Percentiles rank a stretch among this genome's conserved stretches.
These are phyloP conservation scores for Cordyceps pruinosa DNA, from an alignment of 2,329 filamentous ascomycete species.

Conservation along the genomic window DNA sequence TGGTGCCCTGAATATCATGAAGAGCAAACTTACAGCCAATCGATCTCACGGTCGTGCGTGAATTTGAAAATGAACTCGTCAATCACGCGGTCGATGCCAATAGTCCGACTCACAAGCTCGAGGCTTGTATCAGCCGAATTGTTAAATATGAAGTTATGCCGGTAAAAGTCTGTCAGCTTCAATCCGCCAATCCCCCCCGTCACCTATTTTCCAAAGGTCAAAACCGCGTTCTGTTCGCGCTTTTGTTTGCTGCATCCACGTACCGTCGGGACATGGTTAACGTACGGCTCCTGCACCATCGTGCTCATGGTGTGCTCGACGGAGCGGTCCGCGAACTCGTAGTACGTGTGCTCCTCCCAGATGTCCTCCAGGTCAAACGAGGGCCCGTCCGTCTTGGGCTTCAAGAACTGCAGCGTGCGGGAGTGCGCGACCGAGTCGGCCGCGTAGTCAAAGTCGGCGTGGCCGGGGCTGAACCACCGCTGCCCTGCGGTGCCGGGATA, in stretches of 20 bases:
- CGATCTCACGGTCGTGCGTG: slow-evolving; percentile 52
- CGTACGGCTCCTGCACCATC: slow-evolving; percentile 68
- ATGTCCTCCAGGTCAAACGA: slow-evolving; percentile 67
- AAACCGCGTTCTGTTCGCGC: neutral
- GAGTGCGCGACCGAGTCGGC: slow-evolving; percentile 49
- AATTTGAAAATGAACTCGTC: slow-evolving; percentile 61
- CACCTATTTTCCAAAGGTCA: slow-evolving; percentile 26
- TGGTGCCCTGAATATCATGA: too few species aligned
- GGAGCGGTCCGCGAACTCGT: slow-evolving; percentile 60
- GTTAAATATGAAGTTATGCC: slow-evolving; percentile 61
- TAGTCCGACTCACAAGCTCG: slow-evolving; percentile 39
- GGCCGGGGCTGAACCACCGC: neutral
- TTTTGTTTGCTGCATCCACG: slow-evolving; percentile 18
- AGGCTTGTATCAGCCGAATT: slow-evolving; percentile 28
- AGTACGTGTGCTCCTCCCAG: slow-evolving; percentile 70
- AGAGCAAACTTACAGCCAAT: slow-evolving; percentile 52
- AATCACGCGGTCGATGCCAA: slow-evolving; percentile 63
- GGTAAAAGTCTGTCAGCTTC: slow-evolving; percentile 60
- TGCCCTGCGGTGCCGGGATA: neutral
- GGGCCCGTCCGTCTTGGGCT: slow-evolving; percentile 55
- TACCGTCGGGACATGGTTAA: slow-evolving; percentile 66
- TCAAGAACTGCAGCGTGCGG: slow-evolving; percentile 56
- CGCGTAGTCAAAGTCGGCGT: neutral
- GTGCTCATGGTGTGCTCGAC: slow-evolving; percentile 68
- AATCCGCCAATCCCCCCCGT: slow-evolving; percentile 62